Percentiles rank a stretch among this genome's conserved stretches.
Evolutionary conservation across 1,139 yeast genomes (phyloP).

Genomic region (Pichia sp.): DNA sequence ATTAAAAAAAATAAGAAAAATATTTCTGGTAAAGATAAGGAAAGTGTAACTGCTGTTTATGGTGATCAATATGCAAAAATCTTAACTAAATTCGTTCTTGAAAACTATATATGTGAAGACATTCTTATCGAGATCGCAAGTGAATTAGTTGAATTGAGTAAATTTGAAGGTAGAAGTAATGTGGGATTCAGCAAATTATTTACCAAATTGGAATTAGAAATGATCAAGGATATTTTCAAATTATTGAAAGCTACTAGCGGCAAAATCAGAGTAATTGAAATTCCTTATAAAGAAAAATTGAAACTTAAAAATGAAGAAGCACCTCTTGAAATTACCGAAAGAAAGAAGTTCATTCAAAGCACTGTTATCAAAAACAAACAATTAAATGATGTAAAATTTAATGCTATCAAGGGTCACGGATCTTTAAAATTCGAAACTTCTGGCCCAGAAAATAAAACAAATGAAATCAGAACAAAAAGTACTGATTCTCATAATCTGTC

Average conservation of each 20-base stretch:
- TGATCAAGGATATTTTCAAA: constrained; percentile 11
- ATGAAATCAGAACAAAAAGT: too few species aligned
- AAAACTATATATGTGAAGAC: constrained; percentile 2
- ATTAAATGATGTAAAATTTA: too few species aligned
- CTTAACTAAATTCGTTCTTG: constrained; percentile 7
- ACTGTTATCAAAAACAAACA: too few species aligned
- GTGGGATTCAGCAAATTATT: constrained; percentile 9
- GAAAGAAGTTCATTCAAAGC: too few species aligned
- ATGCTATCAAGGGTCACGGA: too few species aligned
- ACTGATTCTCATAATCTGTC: too few species aligned
- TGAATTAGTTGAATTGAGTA: constrained; percentile 5
- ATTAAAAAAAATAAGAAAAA: constrained; percentile 4
- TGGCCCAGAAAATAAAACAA: too few species aligned
- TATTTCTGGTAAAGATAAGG: background rate
- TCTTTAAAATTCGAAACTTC: too few species aligned
- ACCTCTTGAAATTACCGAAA: background rate
- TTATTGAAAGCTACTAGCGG: constrained; percentile 5
- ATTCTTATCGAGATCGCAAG: constrained; percentile 6
- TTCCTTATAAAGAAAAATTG: background rate
- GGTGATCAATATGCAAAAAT: constrained; percentile 14
- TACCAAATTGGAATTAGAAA: constrained; percentile 4
- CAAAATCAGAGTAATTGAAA: background rate
- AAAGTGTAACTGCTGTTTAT: constrained; percentile 2
- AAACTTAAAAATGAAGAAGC: background rate
- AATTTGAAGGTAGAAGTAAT: constrained; percentile 8